Conservation (phyloP, 805 yeast genomes). For the Hanseniaspora hatyaiensis region DNA sequence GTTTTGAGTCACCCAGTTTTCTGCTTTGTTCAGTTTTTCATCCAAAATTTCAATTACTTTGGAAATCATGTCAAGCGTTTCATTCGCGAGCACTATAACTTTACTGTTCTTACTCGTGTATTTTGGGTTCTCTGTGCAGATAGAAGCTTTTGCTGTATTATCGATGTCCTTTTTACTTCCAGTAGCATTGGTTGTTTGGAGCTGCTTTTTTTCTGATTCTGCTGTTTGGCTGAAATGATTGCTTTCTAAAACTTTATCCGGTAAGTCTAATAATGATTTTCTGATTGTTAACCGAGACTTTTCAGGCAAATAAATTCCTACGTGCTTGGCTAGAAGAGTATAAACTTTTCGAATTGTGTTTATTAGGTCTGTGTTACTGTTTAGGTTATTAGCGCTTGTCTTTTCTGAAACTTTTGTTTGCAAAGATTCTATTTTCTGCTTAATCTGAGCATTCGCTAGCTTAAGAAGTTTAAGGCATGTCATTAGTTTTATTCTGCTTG, state of each 20-base stretch:
- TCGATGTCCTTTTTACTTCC: too few relatives aligned
- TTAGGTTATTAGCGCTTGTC: constrained; percentile 21
- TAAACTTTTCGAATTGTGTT: constrained; percentile 83
- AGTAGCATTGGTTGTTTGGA: too few relatives aligned
- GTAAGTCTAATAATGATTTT: constrained; percentile 62
- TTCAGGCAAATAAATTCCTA: constrained; percentile 62
- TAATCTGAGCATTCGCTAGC: constrained; percentile 67
- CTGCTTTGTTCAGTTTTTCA: constrained; percentile 74
- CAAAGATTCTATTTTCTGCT: constrained; percentile 50
- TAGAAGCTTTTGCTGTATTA: constrained; percentile 5
- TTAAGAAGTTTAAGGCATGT: constrained; percentile 70
- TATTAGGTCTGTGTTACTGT: constrained; percentile 52
- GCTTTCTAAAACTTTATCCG: constrained; percentile 40
- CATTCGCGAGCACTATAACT: constrained; percentile 73
- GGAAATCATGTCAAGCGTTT: constrained; percentile 75
- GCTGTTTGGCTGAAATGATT: too few relatives aligned
- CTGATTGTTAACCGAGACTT: constrained; percentile 73
- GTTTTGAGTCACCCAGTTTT: constrained; percentile 57
- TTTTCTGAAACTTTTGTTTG: constrained; percentile 30
- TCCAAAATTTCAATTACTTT: constrained; percentile 76
- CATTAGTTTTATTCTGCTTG: constrained; percentile 41
- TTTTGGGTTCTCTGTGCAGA: too few relatives aligned
- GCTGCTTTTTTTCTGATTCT: too few relatives aligned
- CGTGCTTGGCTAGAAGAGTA: constrained; percentile 71
- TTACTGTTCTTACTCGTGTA: constrained; percentile 50